Evolutionary conservation across 1,139 yeast species (phyloP), one percentile per base, ranked within the genome.

Genomic region (Saccharomyces uvarum): DNA sequence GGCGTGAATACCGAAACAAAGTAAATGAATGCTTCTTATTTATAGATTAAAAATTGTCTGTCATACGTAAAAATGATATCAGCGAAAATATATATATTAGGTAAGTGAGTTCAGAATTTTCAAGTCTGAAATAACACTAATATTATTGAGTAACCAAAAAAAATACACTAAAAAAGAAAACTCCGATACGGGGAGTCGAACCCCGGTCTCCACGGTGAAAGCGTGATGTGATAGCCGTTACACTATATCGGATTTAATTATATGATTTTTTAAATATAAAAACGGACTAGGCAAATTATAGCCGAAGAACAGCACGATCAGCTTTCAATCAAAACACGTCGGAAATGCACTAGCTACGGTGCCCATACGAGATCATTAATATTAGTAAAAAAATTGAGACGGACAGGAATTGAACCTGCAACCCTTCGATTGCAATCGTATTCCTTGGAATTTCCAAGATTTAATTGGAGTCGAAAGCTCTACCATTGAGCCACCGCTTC

Each of bases 401-500:
- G 82, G 84, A 81, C 85, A 80, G 85, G 85, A 81, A 79, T 81
- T 78, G 85, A 81, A 81, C 85, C 84, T 80, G 84, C 84, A 80
- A 78, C 85, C 84, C 80, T 79, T 79, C 80, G 84, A 80, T 79
- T 72, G 74, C 78, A 73, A 75, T 71, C 57, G 27, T 54, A 28
- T 57, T 56, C 56, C 59, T 60, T 56, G 53, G 68, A 66, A 66
- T 58, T 59, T 65, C 73, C 72, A 66, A 64, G 61, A 60, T 66
- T 61, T 64, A 73, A 73, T 79, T 84, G 89, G 89, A 85, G 84
- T 84, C 90, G 84, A 83, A 83, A 82, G 88, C 89, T 84, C 90
- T 84, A 83, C 90, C 90, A 84, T 84, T 84, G 90, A 84, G 90
- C 89, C 88, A 84, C 88, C 85, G 88, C 89, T 82, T 82, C 88